These are phyloP conservation scores for Monosporascus sp. DNA, from an alignment of 2,329 filamentous ascomycete genomes.

Conservation along the genomic window DNA sequence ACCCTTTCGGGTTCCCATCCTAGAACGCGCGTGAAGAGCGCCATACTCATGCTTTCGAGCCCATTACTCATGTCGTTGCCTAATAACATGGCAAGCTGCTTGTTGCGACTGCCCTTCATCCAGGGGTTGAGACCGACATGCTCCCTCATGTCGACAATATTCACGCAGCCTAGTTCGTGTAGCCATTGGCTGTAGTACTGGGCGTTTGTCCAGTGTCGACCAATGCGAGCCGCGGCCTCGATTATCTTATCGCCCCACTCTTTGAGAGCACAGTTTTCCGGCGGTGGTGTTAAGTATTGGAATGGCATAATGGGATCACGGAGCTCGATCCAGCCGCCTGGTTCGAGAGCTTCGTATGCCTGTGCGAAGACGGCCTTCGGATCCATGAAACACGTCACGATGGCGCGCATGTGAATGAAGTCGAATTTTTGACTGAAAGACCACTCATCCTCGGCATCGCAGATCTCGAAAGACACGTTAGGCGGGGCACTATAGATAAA, in stretches of 20 bases:
- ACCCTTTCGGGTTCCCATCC: constrained; percentile 13
- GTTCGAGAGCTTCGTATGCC: constrained; percentile 11
- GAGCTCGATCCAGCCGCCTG: constrained; percentile 21
- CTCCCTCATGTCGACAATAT: constrained; percentile 15
- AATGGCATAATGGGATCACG: constrained; percentile 22
- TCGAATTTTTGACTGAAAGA: constrained; percentile 15
- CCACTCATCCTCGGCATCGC: constrained; percentile 23
- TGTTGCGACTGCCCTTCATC: constrained; percentile 14
- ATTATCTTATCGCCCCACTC: constrained; percentile 16
- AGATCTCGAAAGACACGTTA: constrained; percentile 22
- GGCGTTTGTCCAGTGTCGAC: constrained; percentile 17
- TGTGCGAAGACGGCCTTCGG: constrained; percentile 14
- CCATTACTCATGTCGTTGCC: constrained; percentile 17
- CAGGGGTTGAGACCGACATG: constrained; percentile 17
- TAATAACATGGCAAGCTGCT: constrained; percentile 15
- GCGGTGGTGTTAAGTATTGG: constrained; percentile 16
- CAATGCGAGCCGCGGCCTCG: constrained; percentile 12
- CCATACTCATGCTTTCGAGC: constrained; percentile 19
- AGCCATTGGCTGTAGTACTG: constrained; percentile 14
- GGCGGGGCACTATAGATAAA: constrained; percentile 11
- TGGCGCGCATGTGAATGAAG: constrained; percentile 20
- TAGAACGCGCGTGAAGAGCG: constrained; percentile 19
- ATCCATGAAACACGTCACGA: constrained; percentile 18
- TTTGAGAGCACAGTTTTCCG: constrained; percentile 14
- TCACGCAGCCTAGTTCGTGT: constrained; percentile 14